These are phyloP conservation scores for Viola odorata DNA, from an alignment of 345 rosid genomes.

Conservation along the genomic window DNA sequence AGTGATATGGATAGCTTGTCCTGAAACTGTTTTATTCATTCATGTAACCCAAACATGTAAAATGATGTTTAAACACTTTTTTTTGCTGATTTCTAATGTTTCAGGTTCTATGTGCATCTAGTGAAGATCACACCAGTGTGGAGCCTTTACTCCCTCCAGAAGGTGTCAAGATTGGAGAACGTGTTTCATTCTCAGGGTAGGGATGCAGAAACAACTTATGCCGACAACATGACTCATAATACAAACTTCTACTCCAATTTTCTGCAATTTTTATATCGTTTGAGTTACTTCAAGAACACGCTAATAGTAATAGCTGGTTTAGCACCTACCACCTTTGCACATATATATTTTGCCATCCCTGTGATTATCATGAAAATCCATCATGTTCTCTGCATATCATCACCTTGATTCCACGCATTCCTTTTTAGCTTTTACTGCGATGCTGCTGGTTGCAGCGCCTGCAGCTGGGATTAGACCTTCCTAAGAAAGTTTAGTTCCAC, in stretches of 20 bases:
- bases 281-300: background rate
- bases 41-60: no score
- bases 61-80: no score
- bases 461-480: no score
- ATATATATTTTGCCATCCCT: background rate
- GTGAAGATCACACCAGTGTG: constrained; percentile 65
- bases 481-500: no score
- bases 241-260: background rate
- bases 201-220: background rate
- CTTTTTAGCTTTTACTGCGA: background rate
- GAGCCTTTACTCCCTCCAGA: constrained; percentile 88
- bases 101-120: constrained; percentile 93
- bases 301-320: background rate
- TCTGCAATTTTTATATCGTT: background rate
- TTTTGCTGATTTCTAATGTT: constrained; percentile 10
- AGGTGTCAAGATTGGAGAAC: constrained; percentile 73
- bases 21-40: no score
- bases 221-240: constrained; percentile 7
- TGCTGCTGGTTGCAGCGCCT: background rate
- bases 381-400: background rate
- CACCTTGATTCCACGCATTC: background rate
- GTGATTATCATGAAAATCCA: background rate
- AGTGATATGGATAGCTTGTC: background rate
- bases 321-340: background rate
- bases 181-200: constrained; percentile 71